Percentiles rank a stretch among this genome's conserved stretches.
Evolutionary conservation across 768 basidiomycete genomes (phyloP).

Genomic region (Calocybe gangraenosa): DNA sequence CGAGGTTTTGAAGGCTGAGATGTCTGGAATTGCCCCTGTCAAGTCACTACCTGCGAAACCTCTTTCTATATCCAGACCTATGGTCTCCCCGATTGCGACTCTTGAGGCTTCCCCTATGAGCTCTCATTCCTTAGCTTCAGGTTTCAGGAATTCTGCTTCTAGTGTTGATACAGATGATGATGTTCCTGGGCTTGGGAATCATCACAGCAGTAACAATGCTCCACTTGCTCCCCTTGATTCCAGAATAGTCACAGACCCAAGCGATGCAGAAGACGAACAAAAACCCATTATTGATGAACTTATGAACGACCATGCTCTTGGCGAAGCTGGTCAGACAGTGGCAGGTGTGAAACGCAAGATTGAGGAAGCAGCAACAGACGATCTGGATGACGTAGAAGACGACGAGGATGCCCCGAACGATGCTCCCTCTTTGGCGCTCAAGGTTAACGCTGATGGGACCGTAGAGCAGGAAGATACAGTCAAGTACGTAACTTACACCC

Average conservation of each 20-base stretch:
- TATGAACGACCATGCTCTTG: slow-evolving; percentile 15
- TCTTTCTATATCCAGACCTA: slow-evolving; percentile 21
- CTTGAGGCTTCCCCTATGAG: slow-evolving; percentile 30
- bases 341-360: slow-evolving; percentile 43
- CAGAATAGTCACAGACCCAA: slow-evolving; percentile 11
- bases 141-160: slow-evolving; percentile 2
- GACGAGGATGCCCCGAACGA: slow-evolving; percentile 43
- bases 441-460: slow-evolving; percentile 87
- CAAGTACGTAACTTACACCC: slow-evolving; percentile 51
- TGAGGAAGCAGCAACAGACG: slow-evolving; percentile 38
- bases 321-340: slow-evolving; percentile 13
- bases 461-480: slow-evolving; percentile 94
- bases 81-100: slow-evolving; percentile 22
- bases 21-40: slow-evolving; percentile 55
- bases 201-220: slow-evolving; percentile 11
- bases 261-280: slow-evolving; percentile 23
- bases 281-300: slow-evolving; percentile 26
- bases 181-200: slow-evolving; percentile 35
- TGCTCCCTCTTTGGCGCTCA: slow-evolving; percentile 53
- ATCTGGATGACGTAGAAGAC: slow-evolving; percentile 45
- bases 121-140: slow-evolving; percentile 8
- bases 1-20: slow-evolving; percentile 87
- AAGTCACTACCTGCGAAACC: slow-evolving; percentile 39
- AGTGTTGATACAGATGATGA: slow-evolving; percentile 24
- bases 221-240: slow-evolving; percentile 16